Base-by-base conservation (phyloP, 208 protist species). In the Angomonas deanei region DNA sequence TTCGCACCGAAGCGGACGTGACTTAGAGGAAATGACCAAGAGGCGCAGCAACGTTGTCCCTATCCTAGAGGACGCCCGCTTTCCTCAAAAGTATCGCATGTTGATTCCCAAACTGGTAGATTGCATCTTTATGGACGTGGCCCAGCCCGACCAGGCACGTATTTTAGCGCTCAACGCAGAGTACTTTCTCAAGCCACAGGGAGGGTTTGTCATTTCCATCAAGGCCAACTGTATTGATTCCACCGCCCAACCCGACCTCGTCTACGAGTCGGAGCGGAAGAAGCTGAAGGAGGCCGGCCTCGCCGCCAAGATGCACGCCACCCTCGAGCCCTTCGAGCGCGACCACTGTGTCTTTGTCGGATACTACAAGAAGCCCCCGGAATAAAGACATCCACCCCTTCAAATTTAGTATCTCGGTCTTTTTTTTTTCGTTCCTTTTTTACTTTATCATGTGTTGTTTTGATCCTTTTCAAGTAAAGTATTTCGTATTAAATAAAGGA, bases 211-310 rank as follows among this genome's bases (percentile, higher is more conserved):
- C 21, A 99, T 99, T 61, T 99, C 98, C 49, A 99, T 99, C 82
- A 99, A 99, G 88, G 98, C 99, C 26, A 99, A 98, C 76, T 99
- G 98, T 91, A 99, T 99, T 67, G 98, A 99, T 75, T 99, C 98
- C 15, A 99, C 98, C 15, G 88, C 91, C 17, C 80, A 91, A 55
- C 82, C 99, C 17, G 95, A 91, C 38, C 83, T 88, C 13, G 98
- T 99, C 26, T 99, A 99, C 69, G 98, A 97, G 24, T 79, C 79
- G 4, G 98, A 99, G 82, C 88, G 99, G 8, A 63, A 97, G 47
- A 97, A 98, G 70, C 66, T 99, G 46, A 90, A 97, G 79, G 84
- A 92, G 34, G 88, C 91, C 15, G 88, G 97, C 39, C 93, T 99
- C 55, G 98, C 97, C 64, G 97, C 98, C 38, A 82, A 96, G 68